Evolutionary conservation across 352 stramenopile species (phyloP).

Genomic region (Phytophthora citricola): DNA sequence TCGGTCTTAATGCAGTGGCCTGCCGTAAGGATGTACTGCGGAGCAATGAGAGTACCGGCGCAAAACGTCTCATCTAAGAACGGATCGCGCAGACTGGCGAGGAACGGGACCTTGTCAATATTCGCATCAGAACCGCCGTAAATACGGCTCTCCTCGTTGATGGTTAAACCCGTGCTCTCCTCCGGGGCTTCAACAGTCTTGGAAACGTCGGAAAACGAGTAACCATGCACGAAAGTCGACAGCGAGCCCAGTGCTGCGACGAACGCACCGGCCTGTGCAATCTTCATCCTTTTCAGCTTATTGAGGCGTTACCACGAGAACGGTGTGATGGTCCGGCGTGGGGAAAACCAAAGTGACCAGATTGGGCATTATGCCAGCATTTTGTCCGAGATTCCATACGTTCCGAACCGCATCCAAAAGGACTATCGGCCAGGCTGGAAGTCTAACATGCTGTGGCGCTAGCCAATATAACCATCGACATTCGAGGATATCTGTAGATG

Average conservation of each 20-base stretch:
- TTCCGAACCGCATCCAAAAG: conserved; percentile 9
- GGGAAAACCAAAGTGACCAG: conserved; percentile 33
- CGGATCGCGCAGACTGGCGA: conserved; percentile 53
- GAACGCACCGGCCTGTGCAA: conserved; percentile 15
- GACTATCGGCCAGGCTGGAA: conserved; percentile 25
- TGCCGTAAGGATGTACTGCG: conserved; percentile 71
- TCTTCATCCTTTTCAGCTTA: conserved; percentile 25
- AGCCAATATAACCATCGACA: conserved; percentile 9
- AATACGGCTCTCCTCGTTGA: conserved; percentile 37
- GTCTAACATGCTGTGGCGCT: conserved; percentile 17
- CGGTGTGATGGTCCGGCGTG: background rate
- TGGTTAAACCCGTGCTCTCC: conserved; percentile 27
- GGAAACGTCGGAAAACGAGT: conserved; percentile 25
- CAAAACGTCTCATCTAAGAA: conserved; percentile 54
- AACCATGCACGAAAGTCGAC: conserved; percentile 17
- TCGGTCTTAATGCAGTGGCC: conserved; percentile 68
- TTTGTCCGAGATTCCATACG: conserved; percentile 16
- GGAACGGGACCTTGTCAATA: conserved; percentile 54
- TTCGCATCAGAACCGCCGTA: conserved; percentile 16
- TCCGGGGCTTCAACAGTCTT: background rate
- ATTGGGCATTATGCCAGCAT: background rate
- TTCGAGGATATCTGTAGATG: conserved; percentile 29
- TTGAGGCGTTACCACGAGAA: background rate
- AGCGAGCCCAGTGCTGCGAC: conserved; percentile 17
- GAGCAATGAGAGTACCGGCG: conserved; percentile 59